Percentiles rank a stretch among this genome's conserved stretches.
Conservation (phyloP, 139 green algal species). For the Ulvella scutata region DNA sequence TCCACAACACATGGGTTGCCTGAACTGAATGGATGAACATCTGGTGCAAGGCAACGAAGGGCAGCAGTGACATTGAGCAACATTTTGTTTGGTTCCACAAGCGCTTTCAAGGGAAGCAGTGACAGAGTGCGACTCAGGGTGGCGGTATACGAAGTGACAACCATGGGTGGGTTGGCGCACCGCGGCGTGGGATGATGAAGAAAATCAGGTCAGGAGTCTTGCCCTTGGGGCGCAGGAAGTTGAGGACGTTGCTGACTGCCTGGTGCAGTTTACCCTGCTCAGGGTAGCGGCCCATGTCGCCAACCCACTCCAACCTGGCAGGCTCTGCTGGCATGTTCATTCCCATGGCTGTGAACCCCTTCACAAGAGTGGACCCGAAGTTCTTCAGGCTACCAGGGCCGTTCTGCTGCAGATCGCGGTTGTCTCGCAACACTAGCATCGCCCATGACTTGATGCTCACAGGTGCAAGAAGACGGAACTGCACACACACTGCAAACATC, state of each 20-base stretch:
- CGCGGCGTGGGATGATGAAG: slow-evolving; percentile 5
- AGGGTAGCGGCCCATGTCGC: neutral
- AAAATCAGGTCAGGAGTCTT: neutral
- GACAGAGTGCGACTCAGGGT: no score
- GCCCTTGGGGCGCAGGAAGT: neutral
- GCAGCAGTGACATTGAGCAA: no score
- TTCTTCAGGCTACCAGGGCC: neutral
- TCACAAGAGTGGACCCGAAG: neutral
- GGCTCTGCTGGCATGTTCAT: neutral
- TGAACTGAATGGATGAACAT: no score
- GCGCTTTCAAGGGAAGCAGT: no score
- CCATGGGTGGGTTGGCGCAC: neutral
- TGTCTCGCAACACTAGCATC: neutral
- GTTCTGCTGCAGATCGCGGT: neutral
- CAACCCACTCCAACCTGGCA: neutral
- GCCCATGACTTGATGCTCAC: neutral
- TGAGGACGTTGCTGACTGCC: neutral
- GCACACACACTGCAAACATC: no score
- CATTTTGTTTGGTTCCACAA: no score
- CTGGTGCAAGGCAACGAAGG: no score
- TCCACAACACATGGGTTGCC: no score
- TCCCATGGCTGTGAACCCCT: neutral
- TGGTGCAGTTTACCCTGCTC: neutral
- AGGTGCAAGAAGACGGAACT: neutral
- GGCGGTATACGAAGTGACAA: no score